Evolutionary conservation across 441 rosid species (phyloP).

Genomic region (Macaranga tanarius): DNA sequence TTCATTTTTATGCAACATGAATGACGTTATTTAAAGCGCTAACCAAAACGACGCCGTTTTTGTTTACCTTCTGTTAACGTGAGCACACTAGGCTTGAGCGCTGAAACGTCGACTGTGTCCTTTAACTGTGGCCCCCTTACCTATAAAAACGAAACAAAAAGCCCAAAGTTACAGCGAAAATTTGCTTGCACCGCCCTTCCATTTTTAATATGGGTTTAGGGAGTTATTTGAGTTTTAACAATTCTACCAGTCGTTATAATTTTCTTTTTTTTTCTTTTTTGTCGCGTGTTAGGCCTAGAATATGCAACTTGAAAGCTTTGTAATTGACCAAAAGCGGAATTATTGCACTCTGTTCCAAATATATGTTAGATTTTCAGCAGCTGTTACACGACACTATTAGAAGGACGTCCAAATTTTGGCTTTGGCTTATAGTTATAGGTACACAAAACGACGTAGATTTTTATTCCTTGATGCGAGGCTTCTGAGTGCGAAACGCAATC

Average conservation of each 20-base stretch:
- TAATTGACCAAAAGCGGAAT: slow-evolving; percentile 4
- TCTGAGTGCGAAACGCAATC: background rate
- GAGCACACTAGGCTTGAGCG: slow-evolving; percentile 56
- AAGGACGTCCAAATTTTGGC: background rate
- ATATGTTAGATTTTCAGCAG: background rate
- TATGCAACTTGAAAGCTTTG: slow-evolving; percentile 4
- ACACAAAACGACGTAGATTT: background rate
- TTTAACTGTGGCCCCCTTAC: slow-evolving; percentile 52
- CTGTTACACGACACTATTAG: background rate
- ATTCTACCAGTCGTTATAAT: background rate
- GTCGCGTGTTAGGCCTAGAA: background rate
- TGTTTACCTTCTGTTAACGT: slow-evolving; percentile 53
- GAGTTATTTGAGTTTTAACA: no score
- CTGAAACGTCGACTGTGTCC: slow-evolving; percentile 48
- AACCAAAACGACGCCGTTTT: background rate
- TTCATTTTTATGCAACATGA: no score
- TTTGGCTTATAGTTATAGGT: background rate
- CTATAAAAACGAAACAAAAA: slow-evolving; percentile 28
- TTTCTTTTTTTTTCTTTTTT: background rate
- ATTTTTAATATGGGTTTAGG: background rate
- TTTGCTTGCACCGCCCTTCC: background rate
- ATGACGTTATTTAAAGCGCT: no score
- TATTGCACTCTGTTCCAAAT: background rate
- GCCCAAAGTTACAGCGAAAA: background rate
- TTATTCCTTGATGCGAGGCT: background rate